These are phyloP conservation scores for Chaetomium tenue DNA, from an alignment of 495 filamentous ascomycete species.

Conservation along the genomic window DNA sequence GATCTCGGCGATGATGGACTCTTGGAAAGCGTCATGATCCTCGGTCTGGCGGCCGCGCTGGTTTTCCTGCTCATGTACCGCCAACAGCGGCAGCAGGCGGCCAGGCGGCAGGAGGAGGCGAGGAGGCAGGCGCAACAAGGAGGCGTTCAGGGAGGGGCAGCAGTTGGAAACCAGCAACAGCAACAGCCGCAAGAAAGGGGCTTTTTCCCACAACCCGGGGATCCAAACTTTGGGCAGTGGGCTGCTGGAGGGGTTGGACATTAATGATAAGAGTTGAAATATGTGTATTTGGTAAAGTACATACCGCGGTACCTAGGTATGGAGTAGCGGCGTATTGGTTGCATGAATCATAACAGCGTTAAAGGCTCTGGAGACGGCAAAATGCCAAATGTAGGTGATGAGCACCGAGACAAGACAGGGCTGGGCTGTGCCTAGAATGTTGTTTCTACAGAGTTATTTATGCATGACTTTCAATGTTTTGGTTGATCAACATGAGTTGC, in stretches of 20 bases:
- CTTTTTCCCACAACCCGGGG: slow-evolving; percentile 68
- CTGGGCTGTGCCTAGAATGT: too few relatives aligned
- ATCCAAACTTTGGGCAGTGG: slow-evolving; percentile 72
- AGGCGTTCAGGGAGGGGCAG: slow-evolving; percentile 7
- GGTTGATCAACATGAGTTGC: neutral
- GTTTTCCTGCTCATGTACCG: slow-evolving; percentile 80
- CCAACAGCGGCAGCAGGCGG: slow-evolving; percentile 66
- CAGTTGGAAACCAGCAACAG: slow-evolving; percentile 19
- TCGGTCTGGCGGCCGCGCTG: slow-evolving; percentile 70
- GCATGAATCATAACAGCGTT: neutral
- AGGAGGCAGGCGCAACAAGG: slow-evolving; percentile 35
- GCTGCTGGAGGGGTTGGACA: slow-evolving; percentile 73
- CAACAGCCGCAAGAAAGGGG: slow-evolving; percentile 43
- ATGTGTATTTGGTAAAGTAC: neutral
- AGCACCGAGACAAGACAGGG: neutral
- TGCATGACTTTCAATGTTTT: neutral
- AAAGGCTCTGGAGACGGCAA: neutral
- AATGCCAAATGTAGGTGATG: neutral
- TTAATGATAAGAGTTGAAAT: slow-evolving; percentile 40
- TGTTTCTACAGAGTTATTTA: too few relatives aligned
- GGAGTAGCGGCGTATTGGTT: slow-evolving; percentile 19
- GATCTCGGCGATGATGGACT: slow-evolving; percentile 64
- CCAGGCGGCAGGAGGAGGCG: slow-evolving; percentile 39
- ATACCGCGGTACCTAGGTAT: neutral
- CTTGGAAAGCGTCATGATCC: slow-evolving; percentile 80